These are phyloP conservation scores for Lipomyces sp. DNA, from an alignment of 805 yeast species.

Conservation along the genomic window DNA sequence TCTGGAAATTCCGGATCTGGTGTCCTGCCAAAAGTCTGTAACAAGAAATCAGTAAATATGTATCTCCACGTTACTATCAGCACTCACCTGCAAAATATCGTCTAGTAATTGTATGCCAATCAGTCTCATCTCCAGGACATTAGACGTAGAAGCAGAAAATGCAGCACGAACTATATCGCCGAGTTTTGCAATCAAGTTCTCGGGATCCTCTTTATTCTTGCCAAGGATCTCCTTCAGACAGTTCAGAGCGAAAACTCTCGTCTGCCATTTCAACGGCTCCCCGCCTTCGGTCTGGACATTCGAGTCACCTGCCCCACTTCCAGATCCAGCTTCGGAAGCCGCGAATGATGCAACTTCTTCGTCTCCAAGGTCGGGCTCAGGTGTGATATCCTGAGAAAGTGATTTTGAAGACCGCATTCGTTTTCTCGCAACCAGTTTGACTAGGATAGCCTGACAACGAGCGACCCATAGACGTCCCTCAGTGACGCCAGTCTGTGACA, in stretches of 20 bases:
- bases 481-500: constrained; percentile 54
- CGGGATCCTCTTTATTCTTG: constrained; percentile 30
- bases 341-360: constrained; percentile 57
- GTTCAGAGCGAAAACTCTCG: constrained; percentile 49
- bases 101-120: constrained; percentile 71
- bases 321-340: constrained; percentile 24
- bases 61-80: neutral
- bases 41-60: neutral
- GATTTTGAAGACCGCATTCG: constrained; percentile 39
- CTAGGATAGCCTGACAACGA: constrained; percentile 54
- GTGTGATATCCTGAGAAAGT: constrained; percentile 42
- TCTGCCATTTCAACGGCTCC: constrained; percentile 52
- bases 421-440: constrained; percentile 34
- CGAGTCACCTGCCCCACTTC: constrained; percentile 32
- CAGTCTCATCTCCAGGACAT: constrained; percentile 61
- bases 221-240: constrained; percentile 44
- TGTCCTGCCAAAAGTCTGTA: constrained; percentile 55
- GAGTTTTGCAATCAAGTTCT: constrained; percentile 41
- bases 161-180: constrained; percentile 75
- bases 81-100: constrained; percentile 55
- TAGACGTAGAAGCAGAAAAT: constrained; percentile 79
- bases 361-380: constrained; percentile 49
- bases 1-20: constrained; percentile 76
- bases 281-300: constrained; percentile 39
- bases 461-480: constrained; percentile 60